phyloP scores from a whole-genome alignment of 768 basidiomycete genomes.

The Tylopilus sp. region DNA sequence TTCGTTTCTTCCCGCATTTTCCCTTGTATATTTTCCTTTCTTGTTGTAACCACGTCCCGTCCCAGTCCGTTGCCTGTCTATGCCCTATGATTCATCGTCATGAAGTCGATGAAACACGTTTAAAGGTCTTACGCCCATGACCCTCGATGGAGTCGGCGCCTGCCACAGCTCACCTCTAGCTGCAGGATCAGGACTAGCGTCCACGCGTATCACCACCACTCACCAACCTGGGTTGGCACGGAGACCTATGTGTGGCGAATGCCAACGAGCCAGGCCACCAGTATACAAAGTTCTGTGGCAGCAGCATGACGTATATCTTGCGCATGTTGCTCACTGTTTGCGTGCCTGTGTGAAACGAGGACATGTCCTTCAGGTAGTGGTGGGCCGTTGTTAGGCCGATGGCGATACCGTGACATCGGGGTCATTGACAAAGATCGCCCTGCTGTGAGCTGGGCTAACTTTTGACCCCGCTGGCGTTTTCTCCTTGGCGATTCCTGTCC shows the following conservation, averaged over 20 bases:
- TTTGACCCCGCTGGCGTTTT: neutral
- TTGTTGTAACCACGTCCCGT: slow-evolving; percentile 2
- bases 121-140: neutral
- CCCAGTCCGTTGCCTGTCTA: neutral
- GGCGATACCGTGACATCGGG: neutral
- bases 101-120: neutral
- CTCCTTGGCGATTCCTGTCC: neutral
- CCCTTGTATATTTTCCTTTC: slow-evolving; percentile 11
- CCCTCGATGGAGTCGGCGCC: neutral
- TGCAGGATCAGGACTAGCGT: slow-evolving; percentile 5
- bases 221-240: neutral
- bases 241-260: neutral
- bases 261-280: too few relatives aligned
- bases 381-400: neutral
- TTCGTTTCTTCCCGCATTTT: neutral
- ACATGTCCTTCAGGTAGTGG: neutral
- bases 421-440: neutral
- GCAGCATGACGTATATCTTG: slow-evolving; percentile 1
- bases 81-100: slow-evolving; percentile 3
- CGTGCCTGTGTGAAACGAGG: neutral
- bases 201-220: neutral
- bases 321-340: neutral
- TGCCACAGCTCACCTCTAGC: neutral
- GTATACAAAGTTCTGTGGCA: neutral
- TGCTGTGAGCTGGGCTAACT: neutral